Evolutionary conservation across 805 yeast species (phyloP).

Genomic region (Candida ortonii): DNA sequence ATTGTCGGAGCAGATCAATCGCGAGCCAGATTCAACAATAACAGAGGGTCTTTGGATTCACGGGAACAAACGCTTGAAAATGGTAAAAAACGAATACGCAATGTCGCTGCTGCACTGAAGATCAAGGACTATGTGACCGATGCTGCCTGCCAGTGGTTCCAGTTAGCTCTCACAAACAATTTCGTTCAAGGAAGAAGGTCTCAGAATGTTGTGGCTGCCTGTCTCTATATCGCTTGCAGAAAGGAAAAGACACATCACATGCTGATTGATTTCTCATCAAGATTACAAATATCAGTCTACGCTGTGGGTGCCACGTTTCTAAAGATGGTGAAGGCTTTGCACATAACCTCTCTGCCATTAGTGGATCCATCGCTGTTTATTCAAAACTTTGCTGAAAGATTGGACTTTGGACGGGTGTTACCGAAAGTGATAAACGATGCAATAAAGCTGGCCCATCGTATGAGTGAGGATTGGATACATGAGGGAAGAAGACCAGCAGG

Average conservation of each 20-base stretch:
- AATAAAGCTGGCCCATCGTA: conserved; percentile 76
- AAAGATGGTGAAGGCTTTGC: conserved; percentile 84
- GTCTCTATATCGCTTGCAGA: conserved; percentile 92
- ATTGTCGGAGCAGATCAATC: conserved; percentile 86
- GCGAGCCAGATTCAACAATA: conserved; percentile 67
- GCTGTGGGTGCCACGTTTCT: conserved; percentile 95
- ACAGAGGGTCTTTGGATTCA: conserved; percentile 74
- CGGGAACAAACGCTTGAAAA: conserved; percentile 86
- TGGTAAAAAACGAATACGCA: conserved; percentile 74
- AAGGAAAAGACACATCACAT: conserved; percentile 88
- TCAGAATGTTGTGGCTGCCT: conserved; percentile 92
- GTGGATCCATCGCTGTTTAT: conserved; percentile 94
- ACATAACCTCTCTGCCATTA: conserved; percentile 73
- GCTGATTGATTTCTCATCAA: conserved; percentile 91
- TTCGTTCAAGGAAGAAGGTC: conserved; percentile 97
- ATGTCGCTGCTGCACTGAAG: conserved; percentile 71
- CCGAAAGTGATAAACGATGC: conserved; percentile 86
- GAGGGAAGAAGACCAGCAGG: conserved; percentile 99
- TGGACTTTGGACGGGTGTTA: conserved; percentile 73
- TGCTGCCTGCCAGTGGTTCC: conserved; percentile 86
- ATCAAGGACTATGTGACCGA: conserved; percentile 86
- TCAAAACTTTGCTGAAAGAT: conserved; percentile 86
- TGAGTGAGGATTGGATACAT: conserved; percentile 94
- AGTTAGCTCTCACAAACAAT: conserved; percentile 77
- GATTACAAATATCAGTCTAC: conserved; percentile 86